Evolutionary conservation across 139 green algal species (phyloP), one percentile per base, ranked within the genome.

Genomic region (Chlorella sorokiniana): DNA sequence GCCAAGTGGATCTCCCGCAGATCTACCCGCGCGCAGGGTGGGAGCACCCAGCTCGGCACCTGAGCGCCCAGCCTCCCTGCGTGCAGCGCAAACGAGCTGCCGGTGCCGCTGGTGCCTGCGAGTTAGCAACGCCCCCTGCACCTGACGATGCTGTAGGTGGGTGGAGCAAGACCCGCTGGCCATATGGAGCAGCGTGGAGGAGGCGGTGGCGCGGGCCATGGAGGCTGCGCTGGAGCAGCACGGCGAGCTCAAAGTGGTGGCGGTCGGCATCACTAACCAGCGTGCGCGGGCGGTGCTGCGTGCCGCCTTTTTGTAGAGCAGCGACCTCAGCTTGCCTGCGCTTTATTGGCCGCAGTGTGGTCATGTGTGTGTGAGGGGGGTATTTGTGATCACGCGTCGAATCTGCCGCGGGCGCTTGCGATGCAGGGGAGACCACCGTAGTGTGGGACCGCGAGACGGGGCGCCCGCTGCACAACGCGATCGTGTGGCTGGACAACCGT

Each of bases 231-330:
- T 79, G 45, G 59, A 64, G 9, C 45, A 61, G n/a, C 18, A 86
- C 27, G 80, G 72, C 1, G 42, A 54, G 16, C 27, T 92, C 3
- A 41, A 83, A 0, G 83, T 95, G 16, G 64, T 83, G 38, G 88
- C 86, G 0, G 54, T 98, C 1, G 94, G 96, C 44, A 96, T 99
- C 71, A 98, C 96, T 9, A 99, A 99, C 84, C 96, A 99, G 89
- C 87, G 96, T 2, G 96, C 97, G 81, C 10, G 37, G 18, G 7
- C 23, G 18, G 56, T n/a, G n/a, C n/a, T 27, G 10, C 33, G 14
- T 0, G 27, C 11, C 31, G 56, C 22, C 4, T 64, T 11, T 8
- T 20, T 42, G 62, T 44, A 9, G 62, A n/a, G n/a, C n/a, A n/a
- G n/a, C n/a, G n/a, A n/a, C n/a, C n/a, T n/a, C n/a, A n/a, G n/a